Evolutionary conservation across 768 basidiomycete species (phyloP).

Genomic region (Podaxis sp.): DNA sequence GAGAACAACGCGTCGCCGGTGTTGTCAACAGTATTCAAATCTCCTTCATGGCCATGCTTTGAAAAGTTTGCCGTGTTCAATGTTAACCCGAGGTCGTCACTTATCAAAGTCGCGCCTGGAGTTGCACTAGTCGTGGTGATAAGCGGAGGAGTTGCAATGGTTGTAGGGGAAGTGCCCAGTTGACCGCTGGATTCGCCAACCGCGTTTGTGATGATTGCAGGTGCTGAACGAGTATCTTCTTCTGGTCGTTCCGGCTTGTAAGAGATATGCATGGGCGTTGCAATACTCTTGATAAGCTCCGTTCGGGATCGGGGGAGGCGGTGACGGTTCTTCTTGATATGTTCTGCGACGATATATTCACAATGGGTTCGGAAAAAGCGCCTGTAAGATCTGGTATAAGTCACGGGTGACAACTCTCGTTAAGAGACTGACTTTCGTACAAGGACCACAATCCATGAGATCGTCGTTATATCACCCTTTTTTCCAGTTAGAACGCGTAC

Average conservation of each 20-base stretch:
- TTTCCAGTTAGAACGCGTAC: background rate
- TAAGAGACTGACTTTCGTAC: constrained; percentile 46
- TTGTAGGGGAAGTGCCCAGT: background rate
- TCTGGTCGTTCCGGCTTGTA: background rate
- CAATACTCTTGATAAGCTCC: constrained; percentile 31
- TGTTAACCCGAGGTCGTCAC: background rate
- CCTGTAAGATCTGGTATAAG: constrained; percentile 22
- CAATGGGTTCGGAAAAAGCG: constrained; percentile 43
- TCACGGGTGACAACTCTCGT: background rate
- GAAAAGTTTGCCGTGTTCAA: background rate
- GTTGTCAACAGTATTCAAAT: background rate
- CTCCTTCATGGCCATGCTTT: background rate
- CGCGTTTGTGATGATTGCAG: background rate
- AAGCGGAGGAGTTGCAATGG: background rate
- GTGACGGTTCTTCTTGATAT: constrained; percentile 13
- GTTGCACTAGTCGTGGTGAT: constrained; percentile 20
- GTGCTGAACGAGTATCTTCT: background rate
- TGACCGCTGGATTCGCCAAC: background rate
- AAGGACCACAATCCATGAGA: constrained; percentile 67
- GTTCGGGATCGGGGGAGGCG: constrained; percentile 23
- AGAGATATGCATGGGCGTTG: constrained; percentile 22
- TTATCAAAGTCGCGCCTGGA: constrained; percentile 18
- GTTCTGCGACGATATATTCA: constrained; percentile 35
- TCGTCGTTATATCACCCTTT: constrained; percentile 46
- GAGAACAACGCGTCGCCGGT: background rate